These are phyloP conservation scores for Heterobasidion occidentale DNA, from an alignment of 1,284 basidiomycete genomes.

Conservation along the genomic window DNA sequence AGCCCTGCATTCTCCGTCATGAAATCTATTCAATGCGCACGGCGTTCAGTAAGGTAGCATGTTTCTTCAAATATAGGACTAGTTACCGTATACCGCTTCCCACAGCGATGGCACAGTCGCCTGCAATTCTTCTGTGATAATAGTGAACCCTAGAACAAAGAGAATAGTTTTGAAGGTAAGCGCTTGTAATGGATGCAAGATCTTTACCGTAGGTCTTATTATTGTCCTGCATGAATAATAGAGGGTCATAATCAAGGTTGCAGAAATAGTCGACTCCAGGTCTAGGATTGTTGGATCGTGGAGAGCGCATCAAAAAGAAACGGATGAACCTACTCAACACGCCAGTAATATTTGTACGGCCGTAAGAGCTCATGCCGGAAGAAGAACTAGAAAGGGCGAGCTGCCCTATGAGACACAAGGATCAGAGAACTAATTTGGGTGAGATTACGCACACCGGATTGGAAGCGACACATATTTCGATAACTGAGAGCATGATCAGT, in stretches of 20 bases:
- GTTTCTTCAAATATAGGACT: not conserved
- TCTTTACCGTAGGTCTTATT: slow-evolving; percentile 64
- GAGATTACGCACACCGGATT: slow-evolving; percentile 62
- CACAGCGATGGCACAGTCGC: slow-evolving; percentile 77
- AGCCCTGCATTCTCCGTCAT: not conserved
- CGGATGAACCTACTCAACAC: slow-evolving; percentile 16
- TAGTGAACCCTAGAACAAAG: slow-evolving; percentile 53
- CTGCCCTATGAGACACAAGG: slow-evolving; percentile 1
- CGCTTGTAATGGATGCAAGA: not conserved
- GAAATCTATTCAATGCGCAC: slow-evolving; percentile 60
- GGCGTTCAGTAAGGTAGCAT: not conserved
- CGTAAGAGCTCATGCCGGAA: slow-evolving; percentile 54
- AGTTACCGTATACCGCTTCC: slow-evolving; percentile 54
- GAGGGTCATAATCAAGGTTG: slow-evolving; percentile 73
- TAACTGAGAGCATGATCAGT: slow-evolving; percentile 31
- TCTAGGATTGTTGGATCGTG: slow-evolving; percentile 24
- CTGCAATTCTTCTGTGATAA: slow-evolving; percentile 73
- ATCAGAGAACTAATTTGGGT: slow-evolving; percentile 3
- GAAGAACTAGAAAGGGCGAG: slow-evolving; percentile 47
- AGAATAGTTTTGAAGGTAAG: slow-evolving; percentile 2
- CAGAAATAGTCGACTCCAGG: slow-evolving; percentile 75
- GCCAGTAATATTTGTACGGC: slow-evolving; percentile 23
- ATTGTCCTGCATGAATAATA: slow-evolving; percentile 70
- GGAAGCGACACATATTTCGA: slow-evolving; percentile 79
- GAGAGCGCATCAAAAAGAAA: not conserved